These are phyloP conservation scores for Psilocybe subaeruginosa DNA, from an alignment of 768 basidiomycete species.

Conservation along the genomic window DNA sequence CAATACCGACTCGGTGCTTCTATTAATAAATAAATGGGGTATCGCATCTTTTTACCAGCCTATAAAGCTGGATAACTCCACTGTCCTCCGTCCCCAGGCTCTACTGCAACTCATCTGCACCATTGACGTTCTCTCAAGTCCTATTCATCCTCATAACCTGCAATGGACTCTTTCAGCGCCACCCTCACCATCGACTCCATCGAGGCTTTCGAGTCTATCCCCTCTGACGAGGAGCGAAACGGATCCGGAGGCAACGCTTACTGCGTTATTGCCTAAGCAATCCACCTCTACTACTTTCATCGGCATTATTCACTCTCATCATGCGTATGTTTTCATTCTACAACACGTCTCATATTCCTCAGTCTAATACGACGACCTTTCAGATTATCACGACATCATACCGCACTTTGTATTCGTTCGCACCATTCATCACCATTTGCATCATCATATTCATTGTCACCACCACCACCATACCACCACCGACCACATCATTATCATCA, in stretches of 20 bases:
- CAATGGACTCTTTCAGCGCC: conserved; percentile 27
- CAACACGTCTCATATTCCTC: not conserved
- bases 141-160: not conserved
- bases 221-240: conserved; percentile 21
- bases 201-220: conserved; percentile 18
- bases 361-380: not conserved
- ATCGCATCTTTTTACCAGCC: not conserved
- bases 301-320: not conserved
- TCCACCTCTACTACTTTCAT: not conserved
- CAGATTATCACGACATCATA: conserved; percentile 3
- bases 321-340: not conserved
- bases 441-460: conserved; percentile 1
- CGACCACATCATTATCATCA: not conserved
- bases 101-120: not conserved
- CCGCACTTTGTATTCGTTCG: not conserved
- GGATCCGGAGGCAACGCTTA: conserved; percentile 19
- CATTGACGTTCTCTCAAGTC: not conserved
- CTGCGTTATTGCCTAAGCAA: conserved; percentile 25
- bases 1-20: not conserved
- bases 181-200: conserved; percentile 11
- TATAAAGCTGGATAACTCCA: not conserved
- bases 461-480: not conserved
- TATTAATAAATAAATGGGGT: not conserved
- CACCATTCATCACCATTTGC: not conserved
- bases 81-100: not conserved